A percentile compares a stretch with the other conserved stretches of the same genome.
phyloP scores from a whole-genome alignment of 768 basidiomycete genomes.

The Podaxis sp. region DNA sequence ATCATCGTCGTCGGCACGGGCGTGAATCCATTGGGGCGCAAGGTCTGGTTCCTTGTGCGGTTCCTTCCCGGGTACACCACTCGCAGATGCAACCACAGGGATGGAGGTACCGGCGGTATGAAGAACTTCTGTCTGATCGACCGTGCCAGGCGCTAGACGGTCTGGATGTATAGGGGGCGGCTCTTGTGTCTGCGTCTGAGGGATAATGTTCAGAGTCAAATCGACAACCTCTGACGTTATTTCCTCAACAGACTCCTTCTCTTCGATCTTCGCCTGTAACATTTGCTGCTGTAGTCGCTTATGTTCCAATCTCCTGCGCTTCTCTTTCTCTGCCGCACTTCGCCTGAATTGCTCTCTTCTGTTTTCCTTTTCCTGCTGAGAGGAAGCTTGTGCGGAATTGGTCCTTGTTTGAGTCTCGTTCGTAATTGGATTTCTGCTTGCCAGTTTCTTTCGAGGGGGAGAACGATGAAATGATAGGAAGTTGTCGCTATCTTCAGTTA shows the following conservation, averaged over 20 bases:
- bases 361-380: slow-evolving; percentile 4
- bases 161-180: not conserved
- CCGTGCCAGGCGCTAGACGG: not conserved
- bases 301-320: not conserved
- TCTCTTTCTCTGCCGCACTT: slow-evolving; percentile 7
- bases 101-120: not conserved
- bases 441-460: not conserved
- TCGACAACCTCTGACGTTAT: slow-evolving; percentile 8
- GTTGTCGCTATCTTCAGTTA: not conserved
- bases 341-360: slow-evolving; percentile 6
- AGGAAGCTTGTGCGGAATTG: not conserved
- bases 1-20: not conserved
- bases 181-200: not conserved
- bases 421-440: not conserved
- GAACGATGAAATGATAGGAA: not conserved
- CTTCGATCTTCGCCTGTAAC: not conserved
- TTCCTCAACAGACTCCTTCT: not conserved
- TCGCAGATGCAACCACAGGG: not conserved
- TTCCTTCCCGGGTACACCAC: slow-evolving; percentile 5
- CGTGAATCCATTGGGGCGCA: slow-evolving; percentile 21
- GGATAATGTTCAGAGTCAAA: not conserved
- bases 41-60: slow-evolving; percentile 15
- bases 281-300: not conserved
- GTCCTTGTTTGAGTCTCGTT: not conserved
- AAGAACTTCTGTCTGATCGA: not conserved